Evolutionary conservation across 2,329 filamentous ascomycete genomes (phyloP).

Genomic region (Camptophora hylomeconis): DNA sequence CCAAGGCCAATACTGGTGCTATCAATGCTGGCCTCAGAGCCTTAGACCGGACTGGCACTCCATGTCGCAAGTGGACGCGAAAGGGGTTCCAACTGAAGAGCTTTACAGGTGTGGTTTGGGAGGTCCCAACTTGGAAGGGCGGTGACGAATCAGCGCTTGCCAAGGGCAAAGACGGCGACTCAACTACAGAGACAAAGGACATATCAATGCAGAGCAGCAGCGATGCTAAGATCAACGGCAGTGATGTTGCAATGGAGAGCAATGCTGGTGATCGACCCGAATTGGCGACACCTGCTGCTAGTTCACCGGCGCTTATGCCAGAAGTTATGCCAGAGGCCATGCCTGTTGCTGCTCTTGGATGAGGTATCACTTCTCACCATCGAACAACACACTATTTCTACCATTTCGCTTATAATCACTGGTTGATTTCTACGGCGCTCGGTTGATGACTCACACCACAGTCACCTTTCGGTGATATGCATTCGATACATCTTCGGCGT

Average conservation of each 20-base stretch:
- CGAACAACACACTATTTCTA: too few relatives aligned
- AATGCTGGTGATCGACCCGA: constrained; percentile 35
- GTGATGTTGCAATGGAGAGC: constrained; percentile 45
- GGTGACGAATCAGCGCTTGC: constrained; percentile 30
- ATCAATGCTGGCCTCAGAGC: constrained; percentile 95
- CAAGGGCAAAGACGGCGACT: constrained; percentile 35
- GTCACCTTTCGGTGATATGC: too few relatives aligned
- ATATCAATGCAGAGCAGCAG: constrained; percentile 43
- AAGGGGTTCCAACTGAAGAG: constrained; percentile 76
- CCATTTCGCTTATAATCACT: too few relatives aligned
- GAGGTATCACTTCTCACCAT: constrained; percentile 3
- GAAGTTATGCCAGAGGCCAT: too few relatives aligned
- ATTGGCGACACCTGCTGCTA: constrained; percentile 32
- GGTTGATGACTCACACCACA: too few relatives aligned
- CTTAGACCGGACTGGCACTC: constrained; percentile 80
- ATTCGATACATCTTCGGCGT: too few relatives aligned
- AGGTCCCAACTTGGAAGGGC: constrained; percentile 67
- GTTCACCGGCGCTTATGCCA: constrained; percentile 37
- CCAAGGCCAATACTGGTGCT: constrained; percentile 90
- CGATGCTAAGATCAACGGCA: constrained; percentile 43
- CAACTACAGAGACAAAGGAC: constrained; percentile 44
- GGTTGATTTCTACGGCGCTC: too few relatives aligned
- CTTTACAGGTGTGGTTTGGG: constrained; percentile 80
- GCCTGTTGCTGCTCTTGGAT: constrained; percentile 25
- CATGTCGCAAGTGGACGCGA: constrained; percentile 82